A percentile compares a stretch with the other conserved stretches of the same genome.
phyloP scores from a whole-genome alignment of 1,284 basidiomycete species.

The Sanghuangporus sanghuang region DNA sequence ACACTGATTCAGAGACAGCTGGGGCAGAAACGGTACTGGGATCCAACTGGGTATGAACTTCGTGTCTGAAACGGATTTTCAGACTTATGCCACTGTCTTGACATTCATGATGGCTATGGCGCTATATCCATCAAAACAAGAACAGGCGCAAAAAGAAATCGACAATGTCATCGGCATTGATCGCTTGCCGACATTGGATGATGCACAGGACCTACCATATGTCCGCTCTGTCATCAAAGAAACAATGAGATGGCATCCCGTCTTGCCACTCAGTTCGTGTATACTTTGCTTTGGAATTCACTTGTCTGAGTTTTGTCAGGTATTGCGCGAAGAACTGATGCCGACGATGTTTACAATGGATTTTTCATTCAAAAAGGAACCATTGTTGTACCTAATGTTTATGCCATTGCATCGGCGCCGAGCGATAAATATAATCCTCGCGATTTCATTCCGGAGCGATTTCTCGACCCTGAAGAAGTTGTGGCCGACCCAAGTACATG shows the following conservation, averaged over 20 bases:
- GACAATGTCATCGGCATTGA: conserved; percentile 27
- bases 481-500: not conserved
- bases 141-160: conserved; percentile 32
- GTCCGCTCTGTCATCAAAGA: conserved; percentile 25
- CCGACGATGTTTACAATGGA: conserved; percentile 17
- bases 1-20: not conserved
- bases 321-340: conserved; percentile 7
- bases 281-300: not conserved
- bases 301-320: conserved; percentile 15
- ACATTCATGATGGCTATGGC: conserved; percentile 36
- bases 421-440: conserved; percentile 18
- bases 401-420: not conserved
- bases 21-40: not conserved
- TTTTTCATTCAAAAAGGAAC: conserved; percentile 17
- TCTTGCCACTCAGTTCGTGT: conserved; percentile 27
- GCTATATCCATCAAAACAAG: conserved; percentile 33
- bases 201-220: conserved; percentile 32
- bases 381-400: conserved; percentile 15
- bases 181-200: conserved; percentile 31
- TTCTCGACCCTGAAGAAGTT: conserved; percentile 13
- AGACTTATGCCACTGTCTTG: conserved; percentile 31
- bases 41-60: not conserved
- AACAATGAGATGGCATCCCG: conserved; percentile 34
- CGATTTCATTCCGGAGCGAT: conserved; percentile 27
- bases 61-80: not conserved